These are phyloP conservation scores for Plasmodium sp. DNA, from an alignment of 169 alveolate genomes.

Conservation along the genomic window DNA sequence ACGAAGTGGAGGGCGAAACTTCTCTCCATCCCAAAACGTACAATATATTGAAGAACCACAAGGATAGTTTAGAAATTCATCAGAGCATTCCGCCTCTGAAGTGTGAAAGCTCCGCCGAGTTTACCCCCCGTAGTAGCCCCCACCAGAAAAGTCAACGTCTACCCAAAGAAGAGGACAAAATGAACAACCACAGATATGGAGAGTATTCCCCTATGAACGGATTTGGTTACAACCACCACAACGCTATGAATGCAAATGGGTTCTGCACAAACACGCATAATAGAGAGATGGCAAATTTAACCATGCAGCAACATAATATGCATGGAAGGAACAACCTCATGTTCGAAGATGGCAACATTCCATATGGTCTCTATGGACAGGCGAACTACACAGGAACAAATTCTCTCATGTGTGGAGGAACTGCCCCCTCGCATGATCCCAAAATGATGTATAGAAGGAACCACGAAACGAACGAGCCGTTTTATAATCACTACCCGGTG, in stretches of 20 bases:
- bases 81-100: constrained; percentile 31
- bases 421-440: constrained; percentile 1
- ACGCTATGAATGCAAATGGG: constrained; percentile 41
- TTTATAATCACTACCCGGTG: constrained; percentile 38
- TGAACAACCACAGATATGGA: constrained; percentile 38
- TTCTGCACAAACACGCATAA: constrained; percentile 44
- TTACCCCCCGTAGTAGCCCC: neutral
- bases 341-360: constrained; percentile 57
- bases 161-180: neutral
- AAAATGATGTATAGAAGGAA: constrained; percentile 50
- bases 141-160: neutral
- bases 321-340: constrained; percentile 65
- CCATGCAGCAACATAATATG: constrained; percentile 71
- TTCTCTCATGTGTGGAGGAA: constrained; percentile 43
- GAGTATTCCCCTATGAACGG: constrained; percentile 60
- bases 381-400: constrained; percentile 63
- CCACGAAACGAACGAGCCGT: constrained; percentile 15
- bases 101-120: neutral
- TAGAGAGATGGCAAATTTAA: constrained; percentile 32
- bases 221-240: constrained; percentile 42
- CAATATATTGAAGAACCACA: constrained; percentile 36
- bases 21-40: neutral
- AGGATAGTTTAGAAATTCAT: constrained; percentile 25
- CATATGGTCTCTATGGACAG: constrained; percentile 71
- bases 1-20: neutral